Evolutionary conservation across 1,284 basidiomycete species (phyloP).

Genomic region (Coniophora puteana): DNA sequence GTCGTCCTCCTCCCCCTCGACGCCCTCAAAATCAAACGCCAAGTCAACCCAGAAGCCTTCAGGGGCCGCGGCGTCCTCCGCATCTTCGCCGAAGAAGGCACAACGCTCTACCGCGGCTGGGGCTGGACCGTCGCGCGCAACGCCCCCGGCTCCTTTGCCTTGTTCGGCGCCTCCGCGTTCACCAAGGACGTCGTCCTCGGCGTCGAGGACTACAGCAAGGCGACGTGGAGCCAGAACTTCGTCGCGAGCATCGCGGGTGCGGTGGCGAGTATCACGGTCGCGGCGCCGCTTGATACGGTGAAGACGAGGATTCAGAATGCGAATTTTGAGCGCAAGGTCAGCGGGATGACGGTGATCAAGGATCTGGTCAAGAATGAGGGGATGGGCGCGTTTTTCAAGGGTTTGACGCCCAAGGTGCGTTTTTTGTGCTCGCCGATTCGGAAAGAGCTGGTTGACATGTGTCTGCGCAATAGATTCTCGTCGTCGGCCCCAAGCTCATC

Average conservation of each 20-base stretch:
- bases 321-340: constrained; percentile 92
- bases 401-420: constrained; percentile 87
- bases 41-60: constrained; percentile 96
- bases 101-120: constrained; percentile 92
- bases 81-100: constrained; percentile 92
- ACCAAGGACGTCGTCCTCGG: constrained; percentile 94
- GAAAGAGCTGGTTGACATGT: not conserved
- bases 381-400: constrained; percentile 89
- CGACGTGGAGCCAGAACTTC: constrained; percentile 96
- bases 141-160: constrained; percentile 92
- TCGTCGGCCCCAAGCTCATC: constrained; percentile 96
- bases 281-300: constrained; percentile 93
- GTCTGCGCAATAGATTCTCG: constrained; percentile 65
- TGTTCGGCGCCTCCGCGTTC: constrained; percentile 93
- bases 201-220: constrained; percentile 85
- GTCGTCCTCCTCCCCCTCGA: constrained; percentile 95
- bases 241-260: constrained; percentile 93
- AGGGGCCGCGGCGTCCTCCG: constrained; percentile 87
- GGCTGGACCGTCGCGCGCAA: constrained; percentile 99
- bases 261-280: constrained; percentile 93
- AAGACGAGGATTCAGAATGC: constrained; percentile 98
- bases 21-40: constrained; percentile 97
- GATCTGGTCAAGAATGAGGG: constrained; percentile 92
- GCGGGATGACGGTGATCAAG: constrained; percentile 82
- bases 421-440: constrained; percentile 1